Conservation (phyloP, 805 yeast species). For the Hanseniaspora meyeri region DNA sequence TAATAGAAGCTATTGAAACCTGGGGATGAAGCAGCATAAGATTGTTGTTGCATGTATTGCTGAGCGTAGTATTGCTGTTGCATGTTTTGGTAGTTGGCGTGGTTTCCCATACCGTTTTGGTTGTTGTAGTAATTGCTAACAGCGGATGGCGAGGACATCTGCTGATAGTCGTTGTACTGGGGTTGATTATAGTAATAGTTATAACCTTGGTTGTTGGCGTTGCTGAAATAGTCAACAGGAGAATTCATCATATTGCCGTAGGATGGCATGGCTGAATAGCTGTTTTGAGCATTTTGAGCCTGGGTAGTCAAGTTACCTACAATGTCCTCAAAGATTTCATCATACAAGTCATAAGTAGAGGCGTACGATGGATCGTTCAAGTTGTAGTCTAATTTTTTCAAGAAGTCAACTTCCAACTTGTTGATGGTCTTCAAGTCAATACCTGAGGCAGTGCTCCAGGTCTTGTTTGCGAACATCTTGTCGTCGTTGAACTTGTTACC, state of each 20-base stretch:
- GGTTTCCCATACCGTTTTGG: background rate
- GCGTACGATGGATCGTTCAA: conserved; percentile 29
- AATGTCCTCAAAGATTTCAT: conserved; percentile 9
- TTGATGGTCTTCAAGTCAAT: conserved; percentile 51
- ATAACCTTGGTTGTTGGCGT: background rate
- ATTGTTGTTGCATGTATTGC: conserved; percentile 3
- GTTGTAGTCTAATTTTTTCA: conserved; percentile 47
- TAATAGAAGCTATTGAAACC: background rate
- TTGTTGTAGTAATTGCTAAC: background rate
- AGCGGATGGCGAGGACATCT: background rate
- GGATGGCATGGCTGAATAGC: background rate
- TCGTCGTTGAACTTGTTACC: conserved; percentile 95
- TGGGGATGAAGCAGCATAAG: background rate
- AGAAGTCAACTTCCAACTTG: conserved; percentile 58
- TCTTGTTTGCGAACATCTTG: conserved; percentile 85
- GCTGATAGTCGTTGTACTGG: background rate
- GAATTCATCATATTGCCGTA: background rate
- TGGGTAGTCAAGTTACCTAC: conserved; percentile 3
- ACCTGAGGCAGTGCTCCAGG: conserved; percentile 96
- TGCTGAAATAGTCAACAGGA: background rate
- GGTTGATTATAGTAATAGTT: background rate
- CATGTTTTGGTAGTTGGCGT: background rate
- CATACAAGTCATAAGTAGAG: conserved; percentile 4
- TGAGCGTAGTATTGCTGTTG: conserved; percentile 9
- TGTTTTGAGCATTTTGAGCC: background rate